These are phyloP conservation scores for Zarea fungicola DNA, from an alignment of 2,329 filamentous ascomycete genomes.

Conservation along the genomic window DNA sequence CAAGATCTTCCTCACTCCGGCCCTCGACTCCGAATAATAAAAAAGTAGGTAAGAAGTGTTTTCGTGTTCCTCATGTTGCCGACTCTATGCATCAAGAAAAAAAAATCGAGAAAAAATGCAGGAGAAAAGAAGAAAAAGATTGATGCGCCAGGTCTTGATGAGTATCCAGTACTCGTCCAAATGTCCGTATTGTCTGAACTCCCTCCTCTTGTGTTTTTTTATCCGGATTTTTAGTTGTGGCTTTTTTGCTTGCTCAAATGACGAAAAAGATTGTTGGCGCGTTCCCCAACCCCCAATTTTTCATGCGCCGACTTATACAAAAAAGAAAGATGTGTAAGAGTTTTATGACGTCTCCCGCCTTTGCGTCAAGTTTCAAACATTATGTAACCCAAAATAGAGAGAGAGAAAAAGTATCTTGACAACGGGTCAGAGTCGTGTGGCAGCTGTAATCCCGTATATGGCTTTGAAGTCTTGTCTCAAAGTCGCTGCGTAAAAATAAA, in stretches of 20 bases:
- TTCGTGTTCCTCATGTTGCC: neutral
- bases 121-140: neutral
- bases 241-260: neutral
- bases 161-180: neutral
- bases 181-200: neutral
- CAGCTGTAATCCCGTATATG: too few relatives aligned
- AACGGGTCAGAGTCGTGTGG: neutral
- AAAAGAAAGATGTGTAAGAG: neutral
- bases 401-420: slow-evolving; percentile 4
- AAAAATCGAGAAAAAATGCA: too few relatives aligned
- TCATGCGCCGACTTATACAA: neutral
- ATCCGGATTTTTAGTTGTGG: neutral
- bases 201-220: neutral
- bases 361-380: slow-evolving; percentile 3
- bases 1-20: neutral
- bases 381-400: too few relatives aligned
- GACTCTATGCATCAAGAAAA: slow-evolving; percentile 3
- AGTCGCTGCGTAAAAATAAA: neutral
- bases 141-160: neutral
- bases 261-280: too few relatives aligned
- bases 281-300: neutral
- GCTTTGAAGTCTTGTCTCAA: neutral
- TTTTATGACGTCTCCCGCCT: neutral
- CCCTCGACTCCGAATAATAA: too few relatives aligned
- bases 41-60: too few relatives aligned